Percentiles rank a stretch among this genome's conserved stretches.
phyloP scores from a whole-genome alignment of 108 stramenopile species.

The Skeletonema potamos region DNA sequence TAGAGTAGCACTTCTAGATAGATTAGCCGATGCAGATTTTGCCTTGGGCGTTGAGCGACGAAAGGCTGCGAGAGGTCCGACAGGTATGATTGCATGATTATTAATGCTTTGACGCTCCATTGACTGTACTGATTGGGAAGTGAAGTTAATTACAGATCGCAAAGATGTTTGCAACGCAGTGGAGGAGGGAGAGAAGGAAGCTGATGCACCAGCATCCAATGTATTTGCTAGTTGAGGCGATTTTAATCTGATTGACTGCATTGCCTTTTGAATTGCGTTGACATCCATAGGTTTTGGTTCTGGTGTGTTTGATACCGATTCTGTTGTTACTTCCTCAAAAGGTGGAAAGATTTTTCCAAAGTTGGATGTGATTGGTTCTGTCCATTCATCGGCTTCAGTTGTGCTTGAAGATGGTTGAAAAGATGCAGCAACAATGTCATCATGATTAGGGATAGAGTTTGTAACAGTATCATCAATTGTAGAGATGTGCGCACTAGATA shows the following conservation, averaged over 20 bases:
- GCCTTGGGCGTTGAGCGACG: constrained; percentile 58
- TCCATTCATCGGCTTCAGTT: not conserved
- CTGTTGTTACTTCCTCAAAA: not conserved
- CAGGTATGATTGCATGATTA: constrained; percentile 53
- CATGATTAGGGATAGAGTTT: not conserved
- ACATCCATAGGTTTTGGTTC: constrained; percentile 15
- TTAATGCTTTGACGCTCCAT: not conserved
- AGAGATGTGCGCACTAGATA: not conserved
- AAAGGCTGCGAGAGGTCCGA: constrained; percentile 56
- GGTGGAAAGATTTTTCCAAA: not conserved
- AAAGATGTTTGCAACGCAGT: constrained; percentile 11
- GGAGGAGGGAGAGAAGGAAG: constrained; percentile 25
- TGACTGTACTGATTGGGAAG: constrained; percentile 15
- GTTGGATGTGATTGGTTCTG: not conserved
- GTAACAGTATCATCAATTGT: not conserved
- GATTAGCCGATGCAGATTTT: constrained; percentile 55
- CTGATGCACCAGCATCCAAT: constrained; percentile 37
- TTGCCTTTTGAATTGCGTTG: constrained; percentile 31
- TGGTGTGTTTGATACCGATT: not conserved
- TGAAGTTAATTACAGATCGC: constrained; percentile 16
- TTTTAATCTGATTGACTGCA: constrained; percentile 42
- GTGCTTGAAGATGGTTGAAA: not conserved
- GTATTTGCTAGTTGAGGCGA: constrained; percentile 38
- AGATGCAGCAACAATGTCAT: not conserved
- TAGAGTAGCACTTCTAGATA: constrained; percentile 75